A percentile compares a stretch with the other conserved stretches of the same genome.
phyloP scores from a whole-genome alignment of 805 yeast genomes.

The Candida nonsorbophila region DNA sequence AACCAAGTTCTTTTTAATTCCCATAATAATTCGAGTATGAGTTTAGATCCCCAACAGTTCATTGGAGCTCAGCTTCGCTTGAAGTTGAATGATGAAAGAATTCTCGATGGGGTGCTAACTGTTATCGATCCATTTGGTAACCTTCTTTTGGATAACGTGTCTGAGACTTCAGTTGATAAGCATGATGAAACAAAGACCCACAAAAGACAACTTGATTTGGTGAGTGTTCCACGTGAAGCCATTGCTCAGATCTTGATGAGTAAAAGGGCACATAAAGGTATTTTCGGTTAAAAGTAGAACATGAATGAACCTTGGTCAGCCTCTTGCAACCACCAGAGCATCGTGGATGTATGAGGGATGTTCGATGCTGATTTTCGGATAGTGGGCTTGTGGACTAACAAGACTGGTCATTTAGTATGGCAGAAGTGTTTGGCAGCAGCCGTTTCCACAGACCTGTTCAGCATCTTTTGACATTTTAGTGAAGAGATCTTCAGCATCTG shows the following conservation, averaged over 20 bases:
- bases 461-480: no score
- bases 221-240: constrained; percentile 45
- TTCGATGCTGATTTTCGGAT: no score
- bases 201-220: constrained; percentile 43
- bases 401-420: no score
- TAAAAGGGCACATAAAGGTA: constrained; percentile 6
- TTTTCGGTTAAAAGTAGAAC: no score
- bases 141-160: constrained; percentile 27
- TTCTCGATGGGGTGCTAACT: constrained; percentile 32
- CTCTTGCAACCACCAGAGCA: no score
- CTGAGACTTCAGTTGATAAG: constrained; percentile 25
- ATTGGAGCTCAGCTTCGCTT: constrained; percentile 27
- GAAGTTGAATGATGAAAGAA: constrained; percentile 22
- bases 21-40: no score
- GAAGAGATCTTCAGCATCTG: no score
- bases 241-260: constrained; percentile 24
- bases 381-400: no score
- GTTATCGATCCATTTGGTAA: constrained; percentile 42
- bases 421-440: no score
- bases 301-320: no score
- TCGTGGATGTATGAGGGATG: no score
- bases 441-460: no score
- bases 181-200: constrained; percentile 16
- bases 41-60: constrained; percentile 15
- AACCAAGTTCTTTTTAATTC: not conserved